Percentiles rank a stretch among this genome's conserved stretches.
Conservation (phyloP, 2,329 filamentous ascomycete species). For the Pezicula rhizophila region DNA sequence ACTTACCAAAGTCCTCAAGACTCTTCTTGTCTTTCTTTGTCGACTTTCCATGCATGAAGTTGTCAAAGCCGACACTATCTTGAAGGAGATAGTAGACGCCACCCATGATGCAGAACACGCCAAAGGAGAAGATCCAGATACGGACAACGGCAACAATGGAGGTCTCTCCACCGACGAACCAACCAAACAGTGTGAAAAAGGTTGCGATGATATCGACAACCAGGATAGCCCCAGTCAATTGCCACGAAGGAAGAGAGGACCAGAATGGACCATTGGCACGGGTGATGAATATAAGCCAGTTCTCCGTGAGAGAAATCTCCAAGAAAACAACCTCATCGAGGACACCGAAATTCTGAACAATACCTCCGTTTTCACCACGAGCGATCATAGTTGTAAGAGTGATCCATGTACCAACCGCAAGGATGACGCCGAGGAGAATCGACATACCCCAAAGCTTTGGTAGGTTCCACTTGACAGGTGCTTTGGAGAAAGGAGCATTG, state of each 20-base stretch:
- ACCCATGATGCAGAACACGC: constrained; percentile 79
- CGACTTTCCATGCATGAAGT: constrained; percentile 87
- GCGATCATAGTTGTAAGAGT: constrained; percentile 78
- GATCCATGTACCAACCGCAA: constrained; percentile 83
- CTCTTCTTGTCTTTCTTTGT: constrained; percentile 76
- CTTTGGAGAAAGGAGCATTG: constrained; percentile 80
- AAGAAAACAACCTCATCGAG: constrained; percentile 81
- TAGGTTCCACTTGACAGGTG: constrained; percentile 90
- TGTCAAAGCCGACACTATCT: constrained; percentile 76
- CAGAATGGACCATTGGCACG: constrained; percentile 90
- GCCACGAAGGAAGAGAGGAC: constrained; percentile 84
- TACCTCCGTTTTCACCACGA: constrained; percentile 65
- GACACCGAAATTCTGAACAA: constrained; percentile 83
- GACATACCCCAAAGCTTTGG: constrained; percentile 94
- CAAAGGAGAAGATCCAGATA: constrained; percentile 88
- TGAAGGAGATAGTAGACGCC: constrained; percentile 73
- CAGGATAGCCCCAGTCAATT: constrained; percentile 71
- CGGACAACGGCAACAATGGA: constrained; percentile 80
- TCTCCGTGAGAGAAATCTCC: constrained; percentile 84
- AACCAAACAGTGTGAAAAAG: constrained; percentile 80
- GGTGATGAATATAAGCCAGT: constrained; percentile 96
- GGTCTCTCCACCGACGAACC: constrained; percentile 65
- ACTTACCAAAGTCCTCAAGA: constrained; percentile 83
- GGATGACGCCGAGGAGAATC: constrained; percentile 71
- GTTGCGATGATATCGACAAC: constrained; percentile 80